phyloP scores from a whole-genome alignment of 2,329 filamentous ascomycete genomes.

The Diaporthe velutina region DNA sequence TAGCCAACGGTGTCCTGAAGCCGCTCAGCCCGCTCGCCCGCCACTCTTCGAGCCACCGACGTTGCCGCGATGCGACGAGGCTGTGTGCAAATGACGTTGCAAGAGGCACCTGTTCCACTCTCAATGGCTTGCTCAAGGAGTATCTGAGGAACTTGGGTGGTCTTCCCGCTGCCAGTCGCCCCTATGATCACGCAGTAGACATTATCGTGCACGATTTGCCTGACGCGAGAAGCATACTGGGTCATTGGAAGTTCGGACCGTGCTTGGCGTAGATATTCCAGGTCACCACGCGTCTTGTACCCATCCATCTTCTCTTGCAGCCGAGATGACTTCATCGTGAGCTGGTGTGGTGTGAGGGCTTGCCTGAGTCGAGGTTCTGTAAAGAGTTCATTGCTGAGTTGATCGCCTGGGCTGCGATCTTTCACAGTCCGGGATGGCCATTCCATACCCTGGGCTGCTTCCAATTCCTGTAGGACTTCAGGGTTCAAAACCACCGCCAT shows the following conservation, averaged over 20 bases:
- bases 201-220: constrained; percentile 30
- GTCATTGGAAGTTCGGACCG: constrained; percentile 34
- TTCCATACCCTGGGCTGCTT: neutral
- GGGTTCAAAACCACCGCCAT: neutral
- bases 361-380: neutral
- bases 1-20: constrained; percentile 59
- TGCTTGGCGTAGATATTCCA: constrained; percentile 5
- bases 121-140: constrained; percentile 61
- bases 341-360: neutral
- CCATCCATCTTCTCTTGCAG: neutral
- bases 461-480: neutral
- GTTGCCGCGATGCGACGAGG: constrained; percentile 61
- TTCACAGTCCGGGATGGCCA: neutral
- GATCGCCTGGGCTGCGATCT: too few species aligned
- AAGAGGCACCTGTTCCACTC: constrained; percentile 52
- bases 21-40: constrained; percentile 56
- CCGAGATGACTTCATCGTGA: constrained; percentile 5
- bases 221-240: constrained; percentile 25
- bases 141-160: constrained; percentile 64
- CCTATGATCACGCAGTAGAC: constrained; percentile 37
- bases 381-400: neutral
- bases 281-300: constrained; percentile 8
- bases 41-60: constrained; percentile 59
- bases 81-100: constrained; percentile 64
- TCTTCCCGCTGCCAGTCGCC: constrained; percentile 38